Evolutionary conservation across 495 filamentous ascomycete species (phyloP), one percentile per base, ranked within the genome.

Genomic region (Podospora pseudocomata): DNA sequence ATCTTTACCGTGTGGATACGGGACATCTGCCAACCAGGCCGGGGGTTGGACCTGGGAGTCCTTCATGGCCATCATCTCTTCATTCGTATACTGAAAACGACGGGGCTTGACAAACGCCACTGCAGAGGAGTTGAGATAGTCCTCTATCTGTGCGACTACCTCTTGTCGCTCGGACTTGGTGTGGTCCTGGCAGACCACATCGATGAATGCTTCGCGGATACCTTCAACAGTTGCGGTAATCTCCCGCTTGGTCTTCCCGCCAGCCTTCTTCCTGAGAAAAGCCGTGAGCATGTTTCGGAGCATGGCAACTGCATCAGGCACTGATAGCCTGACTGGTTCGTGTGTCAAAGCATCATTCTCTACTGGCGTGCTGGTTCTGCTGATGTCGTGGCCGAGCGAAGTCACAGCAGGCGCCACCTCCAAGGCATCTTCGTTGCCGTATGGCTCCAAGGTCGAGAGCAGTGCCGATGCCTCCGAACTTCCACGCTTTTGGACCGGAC

Each of bases 31-130:
- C 15, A 70, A 13, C n/a, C 18, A 28, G 16, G 16, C 26, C 0
- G 65, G 60, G 20, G 68, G 68, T 5, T 54, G 13, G 26, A 61
- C 32, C 0, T 64, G 64, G 5, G 23, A 49, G 11, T 23, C 6
- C 19, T 62, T 32, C 65, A 61, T 27, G 0, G 60, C 64, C 11
- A 61, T 1, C 56, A 70, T 15, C 57, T 67, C 19, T 1, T 65
- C 65, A 58, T 11, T 16, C 0, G 61, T 49, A 62, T 70, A 70
- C n/a, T 58, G 56, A 23, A 61, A 11, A 5, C 61, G 65, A 5
- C 9, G 23, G 30, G 7, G 15, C 26, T 30, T 5, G 5, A 18
- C 23, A 32, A 7, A 27, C 11, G 16, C 19, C 7, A 20, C 18
- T 3, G n/a, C 23, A 58, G 55, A 58, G 7, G 39, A 49, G 15